Evolutionary conservation across 1,284 basidiomycete species (phyloP).

Genomic region (Pascua sp.): DNA sequence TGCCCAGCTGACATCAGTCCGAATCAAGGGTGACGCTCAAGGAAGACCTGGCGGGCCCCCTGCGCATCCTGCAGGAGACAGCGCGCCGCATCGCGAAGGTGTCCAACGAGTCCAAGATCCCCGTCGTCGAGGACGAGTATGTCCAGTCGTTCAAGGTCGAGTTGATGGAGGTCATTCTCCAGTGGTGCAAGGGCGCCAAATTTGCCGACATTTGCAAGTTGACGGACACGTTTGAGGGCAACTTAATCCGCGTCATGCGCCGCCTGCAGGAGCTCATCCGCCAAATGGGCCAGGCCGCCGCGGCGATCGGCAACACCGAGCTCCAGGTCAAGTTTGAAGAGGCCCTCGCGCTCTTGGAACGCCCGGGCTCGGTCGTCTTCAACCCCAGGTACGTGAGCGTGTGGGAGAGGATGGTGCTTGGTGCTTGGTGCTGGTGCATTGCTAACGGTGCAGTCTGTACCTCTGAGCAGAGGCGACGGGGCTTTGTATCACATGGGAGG

Average conservation of each 20-base stretch:
- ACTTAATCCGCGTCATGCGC: slow-evolving; percentile 87
- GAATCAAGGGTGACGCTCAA: slow-evolving; percentile 81
- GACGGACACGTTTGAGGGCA: slow-evolving; percentile 92
- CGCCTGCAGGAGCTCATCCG: slow-evolving; percentile 88
- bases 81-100: slow-evolving; percentile 93
- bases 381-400: slow-evolving; percentile 56
- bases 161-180: slow-evolving; percentile 93
- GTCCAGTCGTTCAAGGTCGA: slow-evolving; percentile 97
- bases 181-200: slow-evolving; percentile 97
- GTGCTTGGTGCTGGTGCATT: no score
- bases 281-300: slow-evolving; percentile 91
- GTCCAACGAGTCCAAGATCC: slow-evolving; percentile 84
- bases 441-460: no score
- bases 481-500: no score
- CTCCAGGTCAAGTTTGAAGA: slow-evolving; percentile 88
- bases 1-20: slow-evolving; percentile 58
- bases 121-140: slow-evolving; percentile 89
- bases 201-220: slow-evolving; percentile 97
- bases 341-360: slow-evolving; percentile 80
- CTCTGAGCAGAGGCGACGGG: no score
- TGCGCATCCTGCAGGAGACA: slow-evolving; percentile 92
- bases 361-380: slow-evolving; percentile 90
- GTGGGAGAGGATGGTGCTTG: no score
- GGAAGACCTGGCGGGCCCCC: slow-evolving; percentile 86
- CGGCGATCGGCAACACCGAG: slow-evolving; percentile 92